Evolutionary conservation across 1,284 basidiomycete genomes (phyloP).

Genomic region (Fomes fomentarius): DNA sequence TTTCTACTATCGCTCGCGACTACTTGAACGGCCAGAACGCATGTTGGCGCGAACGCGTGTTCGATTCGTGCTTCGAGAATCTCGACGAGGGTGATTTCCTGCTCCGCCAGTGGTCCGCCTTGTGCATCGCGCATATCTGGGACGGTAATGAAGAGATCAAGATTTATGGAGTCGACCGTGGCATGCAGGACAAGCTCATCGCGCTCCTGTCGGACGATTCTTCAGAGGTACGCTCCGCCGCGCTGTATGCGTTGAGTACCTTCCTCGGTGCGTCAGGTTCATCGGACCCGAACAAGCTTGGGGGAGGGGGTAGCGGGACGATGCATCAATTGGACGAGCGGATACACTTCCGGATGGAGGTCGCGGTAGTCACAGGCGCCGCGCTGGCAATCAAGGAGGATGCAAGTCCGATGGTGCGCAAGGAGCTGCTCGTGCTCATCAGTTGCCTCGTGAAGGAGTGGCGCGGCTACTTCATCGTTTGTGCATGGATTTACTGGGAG

Average conservation of each 20-base stretch:
- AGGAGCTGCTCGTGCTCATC: slow-evolving; percentile 91
- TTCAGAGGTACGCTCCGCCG: slow-evolving; percentile 91
- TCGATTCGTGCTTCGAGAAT: slow-evolving; percentile 87
- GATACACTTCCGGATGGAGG: slow-evolving; percentile 81
- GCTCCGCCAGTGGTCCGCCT: slow-evolving; percentile 90
- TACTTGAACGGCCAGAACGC: slow-evolving; percentile 87
- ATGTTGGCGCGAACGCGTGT: slow-evolving; percentile 85
- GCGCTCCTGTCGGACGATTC: slow-evolving; percentile 86
- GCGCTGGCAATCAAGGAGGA: slow-evolving; percentile 88
- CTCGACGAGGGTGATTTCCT: slow-evolving; percentile 92
- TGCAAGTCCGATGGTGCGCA: slow-evolving; percentile 94
- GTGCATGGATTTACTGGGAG: slow-evolving; percentile 96
- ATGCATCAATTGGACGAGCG: slow-evolving; percentile 83
- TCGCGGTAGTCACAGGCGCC: slow-evolving; percentile 76
- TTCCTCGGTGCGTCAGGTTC: slow-evolving; percentile 91
- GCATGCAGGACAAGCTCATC: slow-evolving; percentile 88
- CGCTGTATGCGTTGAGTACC: slow-evolving; percentile 91
- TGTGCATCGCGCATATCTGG: slow-evolving; percentile 97
- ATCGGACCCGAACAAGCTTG: slow-evolving; percentile 62
- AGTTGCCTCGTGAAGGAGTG: slow-evolving; percentile 95
- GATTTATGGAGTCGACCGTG: slow-evolving; percentile 80
- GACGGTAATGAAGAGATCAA: slow-evolving; percentile 92
- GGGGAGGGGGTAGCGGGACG: slow-evolving; percentile 87
- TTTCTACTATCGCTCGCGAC: slow-evolving; percentile 91
- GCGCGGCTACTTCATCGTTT: slow-evolving; percentile 94